Conservation (phyloP, 2,329 filamentous ascomycete species). For the Penicillium sp. region DNA sequence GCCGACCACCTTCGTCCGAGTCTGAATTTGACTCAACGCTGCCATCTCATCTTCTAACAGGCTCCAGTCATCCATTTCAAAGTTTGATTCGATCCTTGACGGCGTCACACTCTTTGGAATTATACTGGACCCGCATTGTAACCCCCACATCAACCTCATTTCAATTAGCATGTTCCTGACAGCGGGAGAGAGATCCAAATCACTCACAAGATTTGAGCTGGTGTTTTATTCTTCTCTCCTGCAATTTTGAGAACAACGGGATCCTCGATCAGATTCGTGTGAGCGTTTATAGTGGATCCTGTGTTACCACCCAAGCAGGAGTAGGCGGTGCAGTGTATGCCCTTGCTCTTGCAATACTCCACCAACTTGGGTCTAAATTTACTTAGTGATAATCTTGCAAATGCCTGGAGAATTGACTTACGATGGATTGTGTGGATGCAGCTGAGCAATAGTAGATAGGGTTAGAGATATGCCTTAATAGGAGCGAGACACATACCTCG, state of each 20-base stretch:
- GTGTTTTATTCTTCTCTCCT: background rate
- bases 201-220: constrained; percentile 22
- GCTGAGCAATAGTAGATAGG: background rate
- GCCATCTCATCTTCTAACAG: background rate
- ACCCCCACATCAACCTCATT: constrained; percentile 55
- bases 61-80: constrained; percentile 47
- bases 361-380: constrained; percentile 66
- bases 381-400: background rate
- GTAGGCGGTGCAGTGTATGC: constrained; percentile 66
- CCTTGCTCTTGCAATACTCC: constrained; percentile 68
- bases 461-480: background rate
- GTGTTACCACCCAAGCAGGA: constrained; percentile 70
- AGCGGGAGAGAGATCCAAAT: background rate
- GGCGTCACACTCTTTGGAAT: constrained; percentile 75
- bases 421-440: background rate
- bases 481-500: constrained; percentile 59
- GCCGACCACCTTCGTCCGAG: background rate
- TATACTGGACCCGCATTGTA: constrained; percentile 71
- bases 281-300: constrained; percentile 15
- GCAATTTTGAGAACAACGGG: constrained; percentile 12
- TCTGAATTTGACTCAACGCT: background rate
- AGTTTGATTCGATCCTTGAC: constrained; percentile 69
- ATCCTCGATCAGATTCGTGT: constrained; percentile 66
- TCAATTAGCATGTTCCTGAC: background rate
- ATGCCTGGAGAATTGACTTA: background rate